Evolutionary conservation across 1,139 yeast species (phyloP), one percentile per base, ranked within the genome.

Genomic region (Zygoascus meyerae): DNA sequence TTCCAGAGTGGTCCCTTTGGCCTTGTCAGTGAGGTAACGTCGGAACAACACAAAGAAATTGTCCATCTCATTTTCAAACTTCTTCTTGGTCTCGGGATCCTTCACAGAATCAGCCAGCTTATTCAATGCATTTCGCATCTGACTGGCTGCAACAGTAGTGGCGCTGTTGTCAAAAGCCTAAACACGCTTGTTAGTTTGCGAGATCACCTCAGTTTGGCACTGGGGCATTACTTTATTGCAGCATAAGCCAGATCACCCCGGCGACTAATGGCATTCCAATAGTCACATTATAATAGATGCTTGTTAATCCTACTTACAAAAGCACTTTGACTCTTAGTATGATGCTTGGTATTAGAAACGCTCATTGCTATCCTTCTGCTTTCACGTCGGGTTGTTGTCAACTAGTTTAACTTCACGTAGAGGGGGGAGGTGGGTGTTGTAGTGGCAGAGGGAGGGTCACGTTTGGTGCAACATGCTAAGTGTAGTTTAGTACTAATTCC

Each of bases 121-220:
- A 76, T 92, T 92, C 70, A 92, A 78, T 2, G 95, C 95, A 65
- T 92, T 92, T 64, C 97, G 83, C 97, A 92, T 92, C 67, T 90
- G 97, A 52, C 95, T 84, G 7, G 98, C 97, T 31, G 98, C 95
- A 52, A 89, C 95, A 53, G 87, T 87, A 52, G 96, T 87, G 42
- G 97, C 90, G 55, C 95, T 86, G 72, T 86, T 85, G 70, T 92
- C 98, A 63, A 92, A 92, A 21, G 96, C 96, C 81, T 83, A 65
- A 18, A 28, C 26, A 21, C 26, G 26, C 26, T 21, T 21, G 26
- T 21, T 21, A 21, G 26, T 21, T 21, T 21, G 26, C n/a, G 36
- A 6, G 36, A 18, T 16, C n/a, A 33, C 15, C 12, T 16, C 35
- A 14, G 36, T 34, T 34, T 15, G 14, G 8, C 33, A 11, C 10